Conservation (phyloP, 2,329 filamentous ascomycete genomes). For the Chaetomium strumarium region DNA sequence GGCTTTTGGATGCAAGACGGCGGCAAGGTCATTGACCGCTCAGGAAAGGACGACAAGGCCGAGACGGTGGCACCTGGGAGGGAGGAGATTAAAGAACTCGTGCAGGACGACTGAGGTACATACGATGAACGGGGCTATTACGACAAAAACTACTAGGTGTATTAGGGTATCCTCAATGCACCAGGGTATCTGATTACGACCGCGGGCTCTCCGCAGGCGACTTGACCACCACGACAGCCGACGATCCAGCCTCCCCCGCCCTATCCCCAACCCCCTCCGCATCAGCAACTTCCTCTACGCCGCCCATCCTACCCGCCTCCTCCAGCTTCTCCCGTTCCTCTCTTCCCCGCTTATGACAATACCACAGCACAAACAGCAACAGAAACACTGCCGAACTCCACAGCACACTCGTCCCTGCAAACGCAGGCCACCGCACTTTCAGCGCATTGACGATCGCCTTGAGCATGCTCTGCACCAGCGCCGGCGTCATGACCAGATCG, state of each 20-base stretch:
- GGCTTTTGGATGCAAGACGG: constrained; percentile 78
- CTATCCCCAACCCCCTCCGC: background rate
- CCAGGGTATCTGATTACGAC: constrained; percentile 7
- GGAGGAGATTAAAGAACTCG: constrained; percentile 60
- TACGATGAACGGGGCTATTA: background rate
- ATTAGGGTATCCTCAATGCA: background rate
- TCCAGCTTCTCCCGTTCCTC: constrained; percentile 65
- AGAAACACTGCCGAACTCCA: constrained; percentile 86
- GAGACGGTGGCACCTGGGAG: constrained; percentile 36
- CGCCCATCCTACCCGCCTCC: constrained; percentile 5
- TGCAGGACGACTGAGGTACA: constrained; percentile 50
- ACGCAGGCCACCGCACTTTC: constrained; percentile 80
- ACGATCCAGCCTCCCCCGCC: background rate
- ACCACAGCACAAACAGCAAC: constrained; percentile 92
- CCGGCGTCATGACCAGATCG: constrained; percentile 77
- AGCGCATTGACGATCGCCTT: constrained; percentile 87
- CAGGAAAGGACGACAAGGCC: constrained; percentile 39
- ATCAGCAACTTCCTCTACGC: background rate
- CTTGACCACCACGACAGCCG: constrained; percentile 7
- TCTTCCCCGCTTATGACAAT: constrained; percentile 90
- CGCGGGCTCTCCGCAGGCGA: constrained; percentile 9
- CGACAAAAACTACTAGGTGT: background rate
- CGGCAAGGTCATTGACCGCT: constrained; percentile 42
- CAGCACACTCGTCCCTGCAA: constrained; percentile 85
- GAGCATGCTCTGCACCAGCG: constrained; percentile 73